Conservation (phyloP, 345 rosid species). For the Corchorus olitorius region DNA sequence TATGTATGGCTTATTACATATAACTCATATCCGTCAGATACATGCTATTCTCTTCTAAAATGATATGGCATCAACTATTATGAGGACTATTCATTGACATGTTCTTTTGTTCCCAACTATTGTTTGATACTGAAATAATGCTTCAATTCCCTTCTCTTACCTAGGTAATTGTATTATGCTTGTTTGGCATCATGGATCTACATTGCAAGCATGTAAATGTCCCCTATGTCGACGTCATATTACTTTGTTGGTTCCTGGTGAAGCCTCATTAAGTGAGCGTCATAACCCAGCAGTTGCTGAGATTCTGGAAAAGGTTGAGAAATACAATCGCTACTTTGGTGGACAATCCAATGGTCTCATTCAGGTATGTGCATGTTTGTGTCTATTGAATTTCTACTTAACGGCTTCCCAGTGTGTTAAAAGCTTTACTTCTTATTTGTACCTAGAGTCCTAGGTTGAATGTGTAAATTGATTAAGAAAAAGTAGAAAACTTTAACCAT, state of each 20-base stretch:
- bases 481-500: conserved; percentile 1
- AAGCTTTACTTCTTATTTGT: not conserved
- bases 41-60: not conserved
- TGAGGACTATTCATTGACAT: not conserved
- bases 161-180: conserved; percentile 83
- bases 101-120: not conserved
- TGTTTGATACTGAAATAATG: conserved; percentile 13
- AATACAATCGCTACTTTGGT: conserved; percentile 76
- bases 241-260: conserved; percentile 73
- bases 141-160: conserved; percentile 6
- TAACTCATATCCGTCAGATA: not conserved
- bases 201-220: conserved; percentile 76
- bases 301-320: conserved; percentile 55
- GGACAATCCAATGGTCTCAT: conserved; percentile 48
- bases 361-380: conserved; percentile 50
- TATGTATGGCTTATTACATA: conserved; percentile 1
- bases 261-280: conserved; percentile 55
- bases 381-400: conserved; percentile 10
- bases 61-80: not conserved
- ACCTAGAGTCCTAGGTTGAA: not conserved
- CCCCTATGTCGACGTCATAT: conserved; percentile 89
- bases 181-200: conserved; percentile 80
- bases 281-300: conserved; percentile 44
- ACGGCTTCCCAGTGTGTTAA: not conserved
- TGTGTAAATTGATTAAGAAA: not conserved